Conservation (phyloP, 371 early-diverging fungal genomes). For the Hamiltosporidium tvaerminnensis region DNA sequence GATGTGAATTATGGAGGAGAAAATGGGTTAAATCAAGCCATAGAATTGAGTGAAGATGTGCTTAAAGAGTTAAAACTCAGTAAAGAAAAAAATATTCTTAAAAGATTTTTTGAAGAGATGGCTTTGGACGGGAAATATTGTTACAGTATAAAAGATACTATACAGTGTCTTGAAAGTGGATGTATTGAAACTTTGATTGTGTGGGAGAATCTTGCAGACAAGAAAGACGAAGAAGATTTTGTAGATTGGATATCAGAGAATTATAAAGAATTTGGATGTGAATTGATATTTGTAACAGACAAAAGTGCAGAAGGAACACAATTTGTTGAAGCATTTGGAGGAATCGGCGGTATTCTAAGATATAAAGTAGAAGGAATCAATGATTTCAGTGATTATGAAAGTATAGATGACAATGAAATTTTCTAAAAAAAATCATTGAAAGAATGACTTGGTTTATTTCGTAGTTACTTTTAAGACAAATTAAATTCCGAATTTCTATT, state of each 20-base stretch:
- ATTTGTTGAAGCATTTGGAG: conserved; percentile 96
- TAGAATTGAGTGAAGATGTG: conserved; percentile 75
- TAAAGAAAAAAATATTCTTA: conserved; percentile 89
- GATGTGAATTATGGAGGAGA: conserved; percentile 97
- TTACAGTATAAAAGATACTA: conserved; percentile 86
- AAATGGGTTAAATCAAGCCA: conserved; percentile 96
- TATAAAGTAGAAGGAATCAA: conserved; percentile 65
- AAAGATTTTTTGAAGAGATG: conserved; percentile 86
- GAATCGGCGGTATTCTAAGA: conserved; percentile 87
- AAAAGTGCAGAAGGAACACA: conserved; percentile 88
- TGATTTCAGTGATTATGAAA: neutral
- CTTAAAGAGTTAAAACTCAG: conserved; percentile 86
- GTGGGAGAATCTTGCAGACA: conserved; percentile 72
- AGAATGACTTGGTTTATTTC: no score
- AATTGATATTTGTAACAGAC: conserved; percentile 85
- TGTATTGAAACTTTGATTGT: conserved; percentile 90
- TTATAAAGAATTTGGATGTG: conserved; percentile 83
- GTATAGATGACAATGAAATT: neutral
- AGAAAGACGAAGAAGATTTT: conserved; percentile 62
- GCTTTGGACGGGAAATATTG: conserved; percentile 84
- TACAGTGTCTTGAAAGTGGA: conserved; percentile 79
- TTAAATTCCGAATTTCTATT: no score
- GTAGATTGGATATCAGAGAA: conserved; percentile 95
- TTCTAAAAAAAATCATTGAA: neutral
- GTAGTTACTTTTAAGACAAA: no score